phyloP scores from a whole-genome alignment of 2,329 filamentous ascomycete genomes.

The Eutypella sp. region DNA sequence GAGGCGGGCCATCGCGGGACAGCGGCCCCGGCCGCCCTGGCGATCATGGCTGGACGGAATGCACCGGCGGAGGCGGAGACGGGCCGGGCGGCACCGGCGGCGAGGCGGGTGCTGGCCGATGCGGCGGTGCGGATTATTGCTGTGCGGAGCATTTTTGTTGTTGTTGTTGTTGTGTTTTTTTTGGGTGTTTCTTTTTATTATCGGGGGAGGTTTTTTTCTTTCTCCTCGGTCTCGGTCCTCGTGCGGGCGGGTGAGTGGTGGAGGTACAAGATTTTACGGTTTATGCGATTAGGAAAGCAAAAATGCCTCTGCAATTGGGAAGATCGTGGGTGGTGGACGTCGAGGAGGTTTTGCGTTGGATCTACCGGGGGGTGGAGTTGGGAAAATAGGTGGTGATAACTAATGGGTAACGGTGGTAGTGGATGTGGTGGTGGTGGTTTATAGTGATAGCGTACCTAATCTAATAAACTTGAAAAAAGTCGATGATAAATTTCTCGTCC shows the following conservation, averaged over 20 bases:
- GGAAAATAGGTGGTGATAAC: neutral
- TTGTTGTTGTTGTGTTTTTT: constrained; percentile 1
- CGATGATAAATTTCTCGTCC: constrained; percentile 33
- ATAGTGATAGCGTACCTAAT: neutral
- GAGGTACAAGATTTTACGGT: neutral
- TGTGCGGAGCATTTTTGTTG: constrained; percentile 78
- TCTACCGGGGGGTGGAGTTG: too few relatives aligned
- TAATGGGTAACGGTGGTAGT: constrained; percentile 1
- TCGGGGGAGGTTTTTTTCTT: too few relatives aligned
- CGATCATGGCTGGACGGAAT: constrained; percentile 20
- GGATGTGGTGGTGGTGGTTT: constrained; percentile 6
- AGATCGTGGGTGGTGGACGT: too few relatives aligned
- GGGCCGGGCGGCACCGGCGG: constrained; percentile 59
- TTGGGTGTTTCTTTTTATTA: too few relatives aligned
- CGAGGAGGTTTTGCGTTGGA: too few relatives aligned
- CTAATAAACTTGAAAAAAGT: too few relatives aligned
- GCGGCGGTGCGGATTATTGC: constrained; percentile 75
- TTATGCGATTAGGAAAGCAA: too few relatives aligned
- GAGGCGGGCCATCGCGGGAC: constrained; percentile 55
- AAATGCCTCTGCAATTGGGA: too few relatives aligned
- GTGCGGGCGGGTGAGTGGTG: neutral
- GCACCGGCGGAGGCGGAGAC: constrained; percentile 47
- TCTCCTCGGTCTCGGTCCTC: too few relatives aligned
- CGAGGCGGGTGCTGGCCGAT: constrained; percentile 44
- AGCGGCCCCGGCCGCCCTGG: constrained; percentile 45